Percentiles rank a stretch among this genome's conserved stretches.
Conservation (phyloP, 2,329 filamentous ascomycete genomes). For the Fusarium bactridioides region DNA sequence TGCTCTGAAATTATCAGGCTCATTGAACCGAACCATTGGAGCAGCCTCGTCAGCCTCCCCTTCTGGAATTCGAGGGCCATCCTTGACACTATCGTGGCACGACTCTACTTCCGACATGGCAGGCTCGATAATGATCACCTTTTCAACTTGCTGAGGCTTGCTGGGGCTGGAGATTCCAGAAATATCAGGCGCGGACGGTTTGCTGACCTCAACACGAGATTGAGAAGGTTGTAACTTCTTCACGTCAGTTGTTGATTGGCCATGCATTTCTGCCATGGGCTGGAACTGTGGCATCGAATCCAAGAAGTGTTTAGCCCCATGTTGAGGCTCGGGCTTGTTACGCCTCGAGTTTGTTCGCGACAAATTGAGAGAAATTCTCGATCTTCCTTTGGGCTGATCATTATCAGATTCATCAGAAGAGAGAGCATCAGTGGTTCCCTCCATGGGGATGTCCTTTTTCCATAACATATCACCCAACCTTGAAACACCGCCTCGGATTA, state of each 20-base stretch:
- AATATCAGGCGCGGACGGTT: slow-evolving; percentile 59
- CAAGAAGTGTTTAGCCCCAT: slow-evolving; percentile 55
- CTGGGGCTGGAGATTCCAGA: slow-evolving; percentile 51
- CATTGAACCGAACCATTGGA: slow-evolving; percentile 39
- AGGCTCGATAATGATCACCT: slow-evolving; percentile 37
- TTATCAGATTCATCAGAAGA: slow-evolving; percentile 60
- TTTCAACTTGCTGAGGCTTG: slow-evolving; percentile 43
- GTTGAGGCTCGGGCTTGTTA: slow-evolving; percentile 43
- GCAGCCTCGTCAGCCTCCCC: slow-evolving; percentile 48
- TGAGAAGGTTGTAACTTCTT: slow-evolving; percentile 45
- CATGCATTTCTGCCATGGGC: slow-evolving; percentile 43
- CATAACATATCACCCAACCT: slow-evolving; percentile 66
- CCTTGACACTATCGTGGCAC: slow-evolving; percentile 40
- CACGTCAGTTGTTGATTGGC: slow-evolving; percentile 18
- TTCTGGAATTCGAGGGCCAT: slow-evolving; percentile 45
- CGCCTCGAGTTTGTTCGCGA: slow-evolving; percentile 48
- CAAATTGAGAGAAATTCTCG: slow-evolving; percentile 46
- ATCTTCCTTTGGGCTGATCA: slow-evolving; percentile 52
- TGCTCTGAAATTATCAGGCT: slow-evolving; percentile 38
- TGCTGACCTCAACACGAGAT: slow-evolving; percentile 57
- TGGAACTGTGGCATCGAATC: slow-evolving; percentile 62
- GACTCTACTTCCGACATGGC: slow-evolving; percentile 53
- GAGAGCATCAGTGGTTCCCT: slow-evolving; percentile 49
- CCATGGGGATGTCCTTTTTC: slow-evolving; percentile 56
- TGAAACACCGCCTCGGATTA: slow-evolving; percentile 68